A percentile compares a stretch with the other conserved stretches of the same genome.
Evolutionary conservation across 345 rosid genomes (phyloP).

Genomic region (Isatis tinctoria): DNA sequence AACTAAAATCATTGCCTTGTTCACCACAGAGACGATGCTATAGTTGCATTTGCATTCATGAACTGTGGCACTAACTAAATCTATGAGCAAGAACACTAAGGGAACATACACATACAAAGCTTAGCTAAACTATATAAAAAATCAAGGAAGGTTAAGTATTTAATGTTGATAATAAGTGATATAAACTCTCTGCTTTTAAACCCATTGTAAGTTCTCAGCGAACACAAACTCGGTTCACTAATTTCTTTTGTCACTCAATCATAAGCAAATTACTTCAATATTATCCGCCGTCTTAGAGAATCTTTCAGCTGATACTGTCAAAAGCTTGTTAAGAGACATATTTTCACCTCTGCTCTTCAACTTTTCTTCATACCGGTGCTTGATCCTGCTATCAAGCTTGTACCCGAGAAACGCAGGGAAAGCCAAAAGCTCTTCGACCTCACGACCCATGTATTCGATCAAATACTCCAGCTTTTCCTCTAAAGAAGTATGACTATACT

Average conservation of each 20-base stretch:
- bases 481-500: constrained; percentile 51
- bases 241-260: constrained; percentile 12
- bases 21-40: not conserved
- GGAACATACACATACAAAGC: constrained; percentile 1
- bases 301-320: constrained; percentile 54
- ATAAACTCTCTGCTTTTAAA: not conserved
- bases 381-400: constrained; percentile 75
- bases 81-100: not conserved
- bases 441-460: constrained; percentile 70
- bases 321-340: constrained; percentile 66
- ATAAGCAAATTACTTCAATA: constrained; percentile 29
- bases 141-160: not conserved
- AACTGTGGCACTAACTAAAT: not conserved
- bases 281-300: constrained; percentile 33
- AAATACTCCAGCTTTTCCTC: constrained; percentile 73
- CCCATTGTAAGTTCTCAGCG: not conserved
- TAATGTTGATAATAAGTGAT: not conserved
- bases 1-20: not conserved
- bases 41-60: not conserved
- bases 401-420: constrained; percentile 86
- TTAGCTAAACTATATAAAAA: constrained; percentile 3
- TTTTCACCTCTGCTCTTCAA: constrained; percentile 51
- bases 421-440: constrained; percentile 59
- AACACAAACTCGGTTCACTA: not conserved
- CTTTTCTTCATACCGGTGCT: constrained; percentile 61